phyloP scores from a whole-genome alignment of 2,329 filamentous ascomycete species.

The Pseudopithomyces maydicus region DNA sequence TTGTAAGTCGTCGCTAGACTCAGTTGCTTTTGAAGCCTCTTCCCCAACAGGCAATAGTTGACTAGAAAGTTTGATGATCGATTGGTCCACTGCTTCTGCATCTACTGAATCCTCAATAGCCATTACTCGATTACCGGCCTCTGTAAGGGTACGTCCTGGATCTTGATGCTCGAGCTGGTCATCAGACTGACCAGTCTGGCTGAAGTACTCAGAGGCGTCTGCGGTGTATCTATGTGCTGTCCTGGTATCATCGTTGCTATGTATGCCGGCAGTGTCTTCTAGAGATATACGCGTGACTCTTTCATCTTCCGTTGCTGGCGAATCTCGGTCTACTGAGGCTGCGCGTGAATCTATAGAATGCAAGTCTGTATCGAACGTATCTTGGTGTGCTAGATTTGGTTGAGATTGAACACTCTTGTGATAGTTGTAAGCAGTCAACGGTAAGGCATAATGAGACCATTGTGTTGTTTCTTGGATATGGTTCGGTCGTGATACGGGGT shows the following conservation, averaged over 20 bases:
- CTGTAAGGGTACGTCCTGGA: not conserved
- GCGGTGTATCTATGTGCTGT: conserved; percentile 8
- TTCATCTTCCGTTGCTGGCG: no score
- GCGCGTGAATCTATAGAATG: no score
- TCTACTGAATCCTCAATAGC: not conserved
- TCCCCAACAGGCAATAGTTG: not conserved
- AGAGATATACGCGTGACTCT: no score
- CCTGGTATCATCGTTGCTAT: conserved; percentile 8
- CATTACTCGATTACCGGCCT: not conserved
- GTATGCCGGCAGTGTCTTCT: conserved; percentile 10
- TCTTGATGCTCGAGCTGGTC: conserved; percentile 15
- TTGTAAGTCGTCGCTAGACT: not conserved
- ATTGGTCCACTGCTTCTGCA: conserved; percentile 4
- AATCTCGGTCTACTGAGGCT: no score
- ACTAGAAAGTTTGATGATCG: not conserved
- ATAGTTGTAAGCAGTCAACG: not conserved
- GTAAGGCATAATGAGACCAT: not conserved
- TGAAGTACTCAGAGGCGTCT: conserved; percentile 15
- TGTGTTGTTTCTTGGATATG: not conserved
- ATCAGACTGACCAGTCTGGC: conserved; percentile 15
- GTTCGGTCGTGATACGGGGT: not conserved
- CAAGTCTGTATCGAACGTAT: no score
- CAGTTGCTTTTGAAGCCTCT: not conserved
- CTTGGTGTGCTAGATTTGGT: no score
- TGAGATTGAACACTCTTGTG: not conserved